These are phyloP conservation scores for Aspergillus nanangensis DNA, from an alignment of 495 filamentous ascomycete genomes.

Conservation along the genomic window DNA sequence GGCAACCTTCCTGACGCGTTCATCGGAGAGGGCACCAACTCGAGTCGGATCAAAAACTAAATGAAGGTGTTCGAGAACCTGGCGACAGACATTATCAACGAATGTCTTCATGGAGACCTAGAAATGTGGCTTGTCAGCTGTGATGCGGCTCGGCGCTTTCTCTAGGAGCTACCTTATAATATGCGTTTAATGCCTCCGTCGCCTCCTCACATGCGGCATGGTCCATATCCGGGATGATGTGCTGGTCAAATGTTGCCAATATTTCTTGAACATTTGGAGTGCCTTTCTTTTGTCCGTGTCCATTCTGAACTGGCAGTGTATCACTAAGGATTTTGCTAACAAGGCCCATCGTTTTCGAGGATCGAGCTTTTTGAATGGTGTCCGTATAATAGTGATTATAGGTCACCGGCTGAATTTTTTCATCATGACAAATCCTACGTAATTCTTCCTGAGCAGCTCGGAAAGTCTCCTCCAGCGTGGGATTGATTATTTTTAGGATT, in stretches of 20 bases:
- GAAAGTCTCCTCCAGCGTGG: slow-evolving; percentile 12
- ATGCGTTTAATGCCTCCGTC: slow-evolving; percentile 14
- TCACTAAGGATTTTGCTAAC: no score
- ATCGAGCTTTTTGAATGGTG: slow-evolving; percentile 30
- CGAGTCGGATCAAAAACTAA: background rate
- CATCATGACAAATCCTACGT: slow-evolving; percentile 37
- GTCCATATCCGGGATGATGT: slow-evolving; percentile 16
- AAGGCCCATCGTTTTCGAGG: no score
- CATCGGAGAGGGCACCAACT: no score
- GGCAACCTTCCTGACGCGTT: no score
- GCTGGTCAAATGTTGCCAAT: slow-evolving; percentile 10
- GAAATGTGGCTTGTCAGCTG: no score
- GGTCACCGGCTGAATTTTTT: slow-evolving; percentile 35
- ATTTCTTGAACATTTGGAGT: slow-evolving; percentile 8
- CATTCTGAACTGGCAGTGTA: background rate
- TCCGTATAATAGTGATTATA: slow-evolving; percentile 46
- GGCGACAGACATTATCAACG: slow-evolving; percentile 33
- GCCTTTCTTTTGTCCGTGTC: no score
- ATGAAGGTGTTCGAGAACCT: slow-evolving; percentile 25
- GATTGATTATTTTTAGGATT: slow-evolving; percentile 20
- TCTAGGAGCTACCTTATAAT: slow-evolving; percentile 37
- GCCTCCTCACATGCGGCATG: slow-evolving; percentile 20
- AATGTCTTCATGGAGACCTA: slow-evolving; percentile 37
- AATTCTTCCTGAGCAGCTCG: slow-evolving; percentile 28
- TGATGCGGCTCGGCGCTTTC: no score